These are phyloP conservation scores for Carallia brachiata DNA, from an alignment of 345 rosid species.

Conservation along the genomic window DNA sequence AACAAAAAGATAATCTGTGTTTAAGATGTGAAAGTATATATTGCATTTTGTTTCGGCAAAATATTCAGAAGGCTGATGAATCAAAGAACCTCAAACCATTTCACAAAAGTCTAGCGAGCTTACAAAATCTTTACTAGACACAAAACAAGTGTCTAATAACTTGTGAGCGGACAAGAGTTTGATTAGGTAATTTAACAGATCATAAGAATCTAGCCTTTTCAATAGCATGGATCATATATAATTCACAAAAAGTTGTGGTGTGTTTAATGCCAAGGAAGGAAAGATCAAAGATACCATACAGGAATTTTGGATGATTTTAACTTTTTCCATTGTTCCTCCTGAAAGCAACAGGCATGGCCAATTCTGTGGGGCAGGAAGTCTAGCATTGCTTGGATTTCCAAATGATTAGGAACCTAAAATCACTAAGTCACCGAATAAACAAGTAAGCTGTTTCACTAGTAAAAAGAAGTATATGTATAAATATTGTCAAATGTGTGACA, in stretches of 20 bases:
- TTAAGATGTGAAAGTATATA: neutral
- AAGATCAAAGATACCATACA: slow-evolving; percentile 32
- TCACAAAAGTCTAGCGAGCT: neutral
- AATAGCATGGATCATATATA: too few species aligned
- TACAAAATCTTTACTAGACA: neutral
- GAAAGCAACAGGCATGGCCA: slow-evolving; percentile 86
- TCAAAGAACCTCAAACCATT: neutral
- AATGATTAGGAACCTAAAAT: slow-evolving; percentile 76
- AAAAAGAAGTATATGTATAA: neutral
- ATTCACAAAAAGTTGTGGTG: neutral
- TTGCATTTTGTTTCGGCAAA: neutral
- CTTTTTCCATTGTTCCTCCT: slow-evolving; percentile 56
- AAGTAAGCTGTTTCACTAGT: slow-evolving; percentile 15
- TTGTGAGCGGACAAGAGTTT: too few species aligned
- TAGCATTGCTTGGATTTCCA: slow-evolving; percentile 80
- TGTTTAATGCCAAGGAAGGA: neutral
- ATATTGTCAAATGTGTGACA: neutral
- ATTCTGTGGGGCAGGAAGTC: slow-evolving; percentile 81
- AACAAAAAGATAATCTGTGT: neutral
- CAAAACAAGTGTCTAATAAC: neutral
- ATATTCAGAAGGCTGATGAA: neutral
- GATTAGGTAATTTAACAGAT: too few species aligned
- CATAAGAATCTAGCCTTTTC: too few species aligned
- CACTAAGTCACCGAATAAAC: slow-evolving; percentile 56
- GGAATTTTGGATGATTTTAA: slow-evolving; percentile 65